A percentile compares a stretch with the other conserved stretches of the same genome.
phyloP scores from a whole-genome alignment of 208 protist species.

The Wallacemonas sp. region DNA sequence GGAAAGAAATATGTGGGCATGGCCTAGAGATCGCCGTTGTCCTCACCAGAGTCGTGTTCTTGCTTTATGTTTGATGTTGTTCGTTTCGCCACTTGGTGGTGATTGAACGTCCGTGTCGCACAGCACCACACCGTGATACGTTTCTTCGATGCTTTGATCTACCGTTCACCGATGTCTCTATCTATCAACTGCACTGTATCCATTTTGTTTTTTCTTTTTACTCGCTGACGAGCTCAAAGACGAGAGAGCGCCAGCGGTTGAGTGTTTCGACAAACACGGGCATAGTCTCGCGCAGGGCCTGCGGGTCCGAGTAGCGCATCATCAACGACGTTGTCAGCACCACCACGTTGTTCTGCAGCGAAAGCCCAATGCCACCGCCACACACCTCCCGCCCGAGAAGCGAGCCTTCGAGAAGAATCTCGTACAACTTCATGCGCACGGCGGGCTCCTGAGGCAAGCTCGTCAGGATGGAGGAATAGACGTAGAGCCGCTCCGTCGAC shows the following conservation, averaged over 20 bases:
- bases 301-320: conserved; percentile 37
- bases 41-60: too few species aligned
- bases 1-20: too few species aligned
- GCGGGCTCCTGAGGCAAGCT: conserved; percentile 40
- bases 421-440: conserved; percentile 71
- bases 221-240: conserved; percentile 51
- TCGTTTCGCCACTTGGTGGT: too few species aligned
- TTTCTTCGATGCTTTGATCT: too few species aligned
- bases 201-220: too few species aligned
- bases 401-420: conserved; percentile 75
- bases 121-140: too few species aligned
- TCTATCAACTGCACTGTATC: too few species aligned
- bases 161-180: too few species aligned
- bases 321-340: conserved; percentile 66
- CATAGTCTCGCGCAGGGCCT: conserved; percentile 55
- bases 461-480: conserved; percentile 78
- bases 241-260: conserved; percentile 58
- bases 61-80: too few species aligned
- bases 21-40: too few species aligned
- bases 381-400: conserved; percentile 81
- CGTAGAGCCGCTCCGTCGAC: conserved; percentile 73
- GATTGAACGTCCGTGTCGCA: too few species aligned
- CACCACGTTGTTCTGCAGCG: conserved; percentile 60
- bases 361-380: conserved; percentile 74
- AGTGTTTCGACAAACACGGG: conserved; percentile 75